phyloP scores from a whole-genome alignment of 2,329 filamentous ascomycete genomes.

The Rutstroemia sydowiana region DNA sequence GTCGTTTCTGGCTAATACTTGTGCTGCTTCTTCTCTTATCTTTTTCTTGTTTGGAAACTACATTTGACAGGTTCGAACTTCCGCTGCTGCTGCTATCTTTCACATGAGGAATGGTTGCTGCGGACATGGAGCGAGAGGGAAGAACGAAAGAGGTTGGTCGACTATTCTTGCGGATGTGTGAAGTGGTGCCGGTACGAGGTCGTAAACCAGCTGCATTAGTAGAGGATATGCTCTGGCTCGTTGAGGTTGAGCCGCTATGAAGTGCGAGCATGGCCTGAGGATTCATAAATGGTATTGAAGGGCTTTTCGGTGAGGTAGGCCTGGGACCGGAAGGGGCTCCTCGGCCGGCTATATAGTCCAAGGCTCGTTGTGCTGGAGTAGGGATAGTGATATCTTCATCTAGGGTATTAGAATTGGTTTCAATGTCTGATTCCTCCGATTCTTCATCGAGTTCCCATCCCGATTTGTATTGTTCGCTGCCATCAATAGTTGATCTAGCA shows the following conservation, averaged over 20 bases:
- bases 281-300: constrained; percentile 25
- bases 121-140: constrained; percentile 24
- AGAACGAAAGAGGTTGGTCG: constrained; percentile 25
- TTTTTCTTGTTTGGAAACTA: constrained; percentile 15
- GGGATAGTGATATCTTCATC: constrained; percentile 24
- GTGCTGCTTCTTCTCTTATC: constrained; percentile 43
- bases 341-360: constrained; percentile 30
- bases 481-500: neutral
- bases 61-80: constrained; percentile 15
- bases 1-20: constrained; percentile 46
- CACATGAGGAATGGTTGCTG: constrained; percentile 15
- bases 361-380: constrained; percentile 28
- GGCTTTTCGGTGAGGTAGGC: constrained; percentile 20
- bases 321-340: constrained; percentile 14
- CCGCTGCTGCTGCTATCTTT: constrained; percentile 15
- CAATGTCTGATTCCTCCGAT: constrained; percentile 34
- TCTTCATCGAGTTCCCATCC: constrained; percentile 26
- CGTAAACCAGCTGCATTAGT: constrained; percentile 13
- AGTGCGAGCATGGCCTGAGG: constrained; percentile 26
- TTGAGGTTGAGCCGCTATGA: constrained; percentile 14
- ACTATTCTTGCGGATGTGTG: constrained; percentile 12
- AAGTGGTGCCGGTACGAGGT: constrained; percentile 22
- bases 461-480: constrained; percentile 19
- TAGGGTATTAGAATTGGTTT: constrained; percentile 32
- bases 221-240: constrained; percentile 2